These are phyloP conservation scores for Sporisorium iseilematis-ciliati DNA, from an alignment of 1,284 basidiomycete genomes.

Conservation along the genomic window DNA sequence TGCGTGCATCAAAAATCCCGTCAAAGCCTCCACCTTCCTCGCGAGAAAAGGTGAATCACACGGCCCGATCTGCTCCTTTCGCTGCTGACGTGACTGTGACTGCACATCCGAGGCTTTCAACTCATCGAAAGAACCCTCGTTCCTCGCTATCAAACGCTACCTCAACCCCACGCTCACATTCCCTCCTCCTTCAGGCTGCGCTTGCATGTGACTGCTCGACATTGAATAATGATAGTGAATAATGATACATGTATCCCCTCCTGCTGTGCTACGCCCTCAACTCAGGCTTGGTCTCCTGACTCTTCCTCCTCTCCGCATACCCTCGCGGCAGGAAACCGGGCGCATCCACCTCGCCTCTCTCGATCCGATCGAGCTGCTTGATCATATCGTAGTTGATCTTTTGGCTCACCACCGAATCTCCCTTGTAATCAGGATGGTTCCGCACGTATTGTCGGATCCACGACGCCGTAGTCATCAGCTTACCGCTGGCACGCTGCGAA, in stretches of 20 bases:
- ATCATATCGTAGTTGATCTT: conserved; percentile 96
- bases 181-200: too few species aligned
- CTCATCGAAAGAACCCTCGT: not conserved
- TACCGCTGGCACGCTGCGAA: conserved; percentile 82
- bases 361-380: conserved; percentile 87
- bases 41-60: not conserved
- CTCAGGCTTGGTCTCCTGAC: conserved; percentile 45
- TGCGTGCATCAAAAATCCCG: conserved; percentile 1
- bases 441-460: conserved; percentile 95
- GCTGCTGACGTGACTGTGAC: conserved; percentile 17
- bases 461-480: conserved; percentile 87
- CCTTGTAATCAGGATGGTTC: conserved; percentile 87
- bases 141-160: not conserved
- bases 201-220: too few species aligned
- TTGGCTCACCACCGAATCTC: conserved; percentile 88
- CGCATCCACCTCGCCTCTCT: conserved; percentile 63
- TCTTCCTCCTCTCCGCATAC: conserved; percentile 55
- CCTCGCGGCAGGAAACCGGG: conserved; percentile 65
- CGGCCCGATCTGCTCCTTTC: not conserved
- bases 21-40: conserved; percentile 9
- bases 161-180: not conserved
- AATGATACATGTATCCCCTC: conserved; percentile 1
- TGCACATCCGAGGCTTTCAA: not conserved
- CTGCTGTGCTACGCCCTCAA: conserved; percentile 26
- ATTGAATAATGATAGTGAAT: not conserved